phyloP scores from a whole-genome alignment of 108 stramenopile genomes.

The Bacterosira constricta region DNA sequence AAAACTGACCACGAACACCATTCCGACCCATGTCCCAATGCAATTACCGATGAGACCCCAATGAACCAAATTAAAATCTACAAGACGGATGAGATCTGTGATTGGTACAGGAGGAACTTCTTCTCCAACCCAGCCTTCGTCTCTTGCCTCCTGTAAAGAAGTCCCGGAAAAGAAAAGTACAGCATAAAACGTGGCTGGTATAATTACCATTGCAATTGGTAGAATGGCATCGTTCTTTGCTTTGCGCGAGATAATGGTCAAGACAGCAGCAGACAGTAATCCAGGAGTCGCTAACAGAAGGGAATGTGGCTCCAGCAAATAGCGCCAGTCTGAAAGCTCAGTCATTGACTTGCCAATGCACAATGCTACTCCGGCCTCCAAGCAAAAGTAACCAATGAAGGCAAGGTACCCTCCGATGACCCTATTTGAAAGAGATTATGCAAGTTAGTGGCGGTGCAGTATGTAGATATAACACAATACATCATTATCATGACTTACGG shows the following conservation, averaged over 20 bases:
- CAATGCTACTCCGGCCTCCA: conserved; percentile 84
- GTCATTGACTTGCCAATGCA: conserved; percentile 79
- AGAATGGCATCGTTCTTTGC: conserved; percentile 60
- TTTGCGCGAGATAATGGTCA: conserved; percentile 65
- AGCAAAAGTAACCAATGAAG: conserved; percentile 95
- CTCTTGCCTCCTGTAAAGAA: conserved; percentile 63
- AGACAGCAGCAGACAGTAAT: conserved; percentile 63
- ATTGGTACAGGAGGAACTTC: conserved; percentile 65
- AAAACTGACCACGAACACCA: conserved; percentile 97
- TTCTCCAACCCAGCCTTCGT: conserved; percentile 76
- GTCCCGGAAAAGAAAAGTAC: conserved; percentile 42
- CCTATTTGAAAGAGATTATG: too few species aligned
- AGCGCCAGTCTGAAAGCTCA: conserved; percentile 60
- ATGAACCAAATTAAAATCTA: conserved; percentile 65
- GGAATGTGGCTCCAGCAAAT: conserved; percentile 51
- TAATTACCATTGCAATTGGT: conserved; percentile 80
- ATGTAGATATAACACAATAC: too few species aligned
- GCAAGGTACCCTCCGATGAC: conserved; percentile 87
- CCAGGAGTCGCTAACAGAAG: conserved; percentile 80
- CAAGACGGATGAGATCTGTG: conserved; percentile 59
- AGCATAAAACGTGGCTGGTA: conserved; percentile 84
- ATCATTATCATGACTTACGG: too few species aligned
- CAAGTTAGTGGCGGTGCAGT: too few species aligned
- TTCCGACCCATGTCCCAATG: conserved; percentile 88
- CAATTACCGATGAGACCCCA: conserved; percentile 73